Base-by-base conservation (phyloP, 1,139 yeast genomes). In the Scheffersomyces segobiensis region DNA sequence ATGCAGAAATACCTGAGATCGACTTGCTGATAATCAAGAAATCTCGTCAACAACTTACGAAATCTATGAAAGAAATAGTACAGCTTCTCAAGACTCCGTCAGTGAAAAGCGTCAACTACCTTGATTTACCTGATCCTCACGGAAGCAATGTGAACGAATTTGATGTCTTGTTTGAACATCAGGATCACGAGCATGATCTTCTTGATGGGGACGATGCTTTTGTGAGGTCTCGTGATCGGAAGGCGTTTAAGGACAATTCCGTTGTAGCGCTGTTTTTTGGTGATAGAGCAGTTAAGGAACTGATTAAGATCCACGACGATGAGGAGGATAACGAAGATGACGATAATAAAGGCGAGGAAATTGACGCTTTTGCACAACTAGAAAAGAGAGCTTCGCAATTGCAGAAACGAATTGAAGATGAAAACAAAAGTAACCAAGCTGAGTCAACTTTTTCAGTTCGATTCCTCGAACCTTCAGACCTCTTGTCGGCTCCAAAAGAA, bases 1-100 rank as follows among this genome's bases (percentile, higher is more conserved):
- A 48, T 14, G 55, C 58, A n/a, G 64, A 66, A 6, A 70, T 80
- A 48, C 82, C 83, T 0, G 78, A 78, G 22, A 71, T 80, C n/a
- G 83, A 80, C 62, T 69, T 81, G 46, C 72, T 66, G 62, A 64
- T 72, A 4, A 77, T 81, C 55, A 77, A 78, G 60, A 70, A 75
- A 53, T 75, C 83, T 3, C 67, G 83, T 49, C 69, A 72, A 54
- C 80, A 76, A 58, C 71, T 81, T 56, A 74, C 80, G 17, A 70
- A 73, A 53, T 75, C 82, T 22, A 79, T 80, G 78, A 74, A 71
- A 57, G 84, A 81, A 59, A 77, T 81, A 8, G 72, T 79, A 21
- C 72, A 75, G 52, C 69, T 81, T 53, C 70, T 81, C 52, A 75
- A 76, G 61, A 74, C 80, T 6, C 84, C 83, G 0, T 59, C 69